Percentiles rank a stretch among this genome's conserved stretches.
These are phyloP conservation scores for Kuraishia hungarica DNA, from an alignment of 805 yeast species.

Conservation along the genomic window DNA sequence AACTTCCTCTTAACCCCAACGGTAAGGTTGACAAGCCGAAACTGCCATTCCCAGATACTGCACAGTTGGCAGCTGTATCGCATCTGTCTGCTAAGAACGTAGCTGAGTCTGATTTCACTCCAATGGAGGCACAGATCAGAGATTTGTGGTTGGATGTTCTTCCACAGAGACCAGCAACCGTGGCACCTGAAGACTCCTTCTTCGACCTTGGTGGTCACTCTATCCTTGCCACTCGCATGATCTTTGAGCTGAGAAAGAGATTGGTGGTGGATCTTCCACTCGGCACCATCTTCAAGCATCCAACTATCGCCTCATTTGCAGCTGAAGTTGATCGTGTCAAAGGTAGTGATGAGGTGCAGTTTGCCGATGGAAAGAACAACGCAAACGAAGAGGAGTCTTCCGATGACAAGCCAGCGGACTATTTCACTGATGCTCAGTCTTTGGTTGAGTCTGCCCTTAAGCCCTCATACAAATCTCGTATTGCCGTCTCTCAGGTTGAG, in stretches of 20 bases:
- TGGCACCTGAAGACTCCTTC: constrained; percentile 78
- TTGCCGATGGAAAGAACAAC: constrained; percentile 24
- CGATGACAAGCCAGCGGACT: constrained; percentile 27
- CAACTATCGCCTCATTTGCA: constrained; percentile 78
- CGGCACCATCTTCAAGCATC: constrained; percentile 83
- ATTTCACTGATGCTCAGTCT: constrained; percentile 67
- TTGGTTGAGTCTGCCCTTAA: constrained; percentile 33
- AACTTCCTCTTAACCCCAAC: constrained; percentile 91
- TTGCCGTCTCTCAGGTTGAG: constrained; percentile 11
- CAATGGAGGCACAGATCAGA: constrained; percentile 57
- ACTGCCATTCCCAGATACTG: constrained; percentile 87
- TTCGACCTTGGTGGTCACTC: constrained; percentile 98
- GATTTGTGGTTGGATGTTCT: constrained; percentile 82
- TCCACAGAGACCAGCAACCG: constrained; percentile 76
- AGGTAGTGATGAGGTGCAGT: constrained; percentile 37
- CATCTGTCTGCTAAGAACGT: constrained; percentile 33
- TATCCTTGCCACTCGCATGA: constrained; percentile 93
- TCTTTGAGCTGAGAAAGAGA: constrained; percentile 78
- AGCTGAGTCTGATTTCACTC: constrained; percentile 47
- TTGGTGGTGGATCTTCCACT: constrained; percentile 78
- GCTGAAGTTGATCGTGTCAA: constrained; percentile 53
- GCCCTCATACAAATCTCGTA: constrained; percentile 35
- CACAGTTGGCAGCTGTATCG: constrained; percentile 74
- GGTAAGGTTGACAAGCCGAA: constrained; percentile 98
- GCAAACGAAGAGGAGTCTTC: constrained; percentile 13